Evolutionary conservation across 305 asterid genomes (phyloP).

Genomic region (Salvia sclarea): DNA sequence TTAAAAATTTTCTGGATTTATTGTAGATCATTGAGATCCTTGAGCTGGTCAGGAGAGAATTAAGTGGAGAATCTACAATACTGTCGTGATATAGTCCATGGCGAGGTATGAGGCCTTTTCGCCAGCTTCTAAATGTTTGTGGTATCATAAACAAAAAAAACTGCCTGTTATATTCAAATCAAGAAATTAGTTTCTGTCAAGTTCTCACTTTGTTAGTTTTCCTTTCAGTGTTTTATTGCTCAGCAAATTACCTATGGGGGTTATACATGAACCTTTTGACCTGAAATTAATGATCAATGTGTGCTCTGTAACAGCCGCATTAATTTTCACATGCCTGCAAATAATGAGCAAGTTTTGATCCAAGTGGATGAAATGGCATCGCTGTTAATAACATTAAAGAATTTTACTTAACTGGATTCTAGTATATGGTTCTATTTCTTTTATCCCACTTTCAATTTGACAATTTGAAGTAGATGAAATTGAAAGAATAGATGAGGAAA

Average conservation of each 20-base stretch:
- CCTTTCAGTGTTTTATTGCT: neutral
- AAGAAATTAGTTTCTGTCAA: neutral
- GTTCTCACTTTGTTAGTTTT: neutral
- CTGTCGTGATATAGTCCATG: constrained; percentile 34
- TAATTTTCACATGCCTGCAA: neutral
- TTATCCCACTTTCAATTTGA: no score
- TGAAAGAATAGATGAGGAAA: no score
- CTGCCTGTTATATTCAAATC: neutral
- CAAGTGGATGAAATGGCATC: neutral
- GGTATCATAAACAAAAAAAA: neutral
- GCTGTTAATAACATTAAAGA: neutral
- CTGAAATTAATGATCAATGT: neutral
- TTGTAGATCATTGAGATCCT: constrained; percentile 75
- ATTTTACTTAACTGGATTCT: neutral
- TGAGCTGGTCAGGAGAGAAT: constrained; percentile 75
- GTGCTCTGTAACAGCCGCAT: neutral
- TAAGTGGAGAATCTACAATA: constrained; percentile 69
- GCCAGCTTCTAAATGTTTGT: constrained; percentile 21
- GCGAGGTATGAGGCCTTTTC: constrained; percentile 37
- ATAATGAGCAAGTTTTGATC: neutral
- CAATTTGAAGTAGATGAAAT: no score
- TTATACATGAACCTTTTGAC: neutral
- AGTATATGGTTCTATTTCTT: neutral
- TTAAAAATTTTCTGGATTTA: constrained; percentile 4
- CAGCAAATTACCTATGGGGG: neutral